Conservation (phyloP, 345 rosid species). For the Noccaea caerulescens region DNA sequence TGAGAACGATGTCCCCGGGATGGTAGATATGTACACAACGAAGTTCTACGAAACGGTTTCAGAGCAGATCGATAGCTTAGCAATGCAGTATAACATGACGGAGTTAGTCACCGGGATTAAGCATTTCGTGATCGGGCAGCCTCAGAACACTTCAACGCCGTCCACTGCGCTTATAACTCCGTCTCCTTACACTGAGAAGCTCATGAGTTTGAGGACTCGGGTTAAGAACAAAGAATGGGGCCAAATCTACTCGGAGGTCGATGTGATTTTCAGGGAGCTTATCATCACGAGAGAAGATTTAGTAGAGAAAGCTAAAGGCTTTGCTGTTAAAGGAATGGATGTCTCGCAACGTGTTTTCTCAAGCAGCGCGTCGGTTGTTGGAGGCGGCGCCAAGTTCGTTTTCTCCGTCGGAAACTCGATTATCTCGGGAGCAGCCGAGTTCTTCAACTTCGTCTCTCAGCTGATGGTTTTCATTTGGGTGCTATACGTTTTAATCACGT, state of each 20-base stretch:
- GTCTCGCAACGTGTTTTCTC: constrained; percentile 71
- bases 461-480: constrained; percentile 86
- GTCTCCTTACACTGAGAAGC: constrained; percentile 74
- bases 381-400: constrained; percentile 70
- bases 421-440: constrained; percentile 89
- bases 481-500: constrained; percentile 79
- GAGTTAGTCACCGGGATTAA: constrained; percentile 85
- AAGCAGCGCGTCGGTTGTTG: constrained; percentile 77
- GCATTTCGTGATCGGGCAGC: constrained; percentile 70
- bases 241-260: constrained; percentile 71
- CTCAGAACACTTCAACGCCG: constrained; percentile 53
- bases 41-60: constrained; percentile 72
- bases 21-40: constrained; percentile 78
- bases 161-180: constrained; percentile 60
- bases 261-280: constrained; percentile 75
- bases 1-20: constrained; percentile 88
- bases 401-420: constrained; percentile 69
- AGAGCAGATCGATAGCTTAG: constrained; percentile 77
- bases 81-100: constrained; percentile 92
- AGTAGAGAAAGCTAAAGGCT: constrained; percentile 80
- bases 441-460: constrained; percentile 86
- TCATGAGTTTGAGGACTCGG: constrained; percentile 65
- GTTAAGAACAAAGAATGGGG: constrained; percentile 71
- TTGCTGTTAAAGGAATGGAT: constrained; percentile 78
- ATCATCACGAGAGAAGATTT: constrained; percentile 80